Evolutionary conservation across 2,329 filamentous ascomycete species (phyloP), one percentile per base, ranked within the genome.

Genomic region (Aspergillus novofumigatus): DNA sequence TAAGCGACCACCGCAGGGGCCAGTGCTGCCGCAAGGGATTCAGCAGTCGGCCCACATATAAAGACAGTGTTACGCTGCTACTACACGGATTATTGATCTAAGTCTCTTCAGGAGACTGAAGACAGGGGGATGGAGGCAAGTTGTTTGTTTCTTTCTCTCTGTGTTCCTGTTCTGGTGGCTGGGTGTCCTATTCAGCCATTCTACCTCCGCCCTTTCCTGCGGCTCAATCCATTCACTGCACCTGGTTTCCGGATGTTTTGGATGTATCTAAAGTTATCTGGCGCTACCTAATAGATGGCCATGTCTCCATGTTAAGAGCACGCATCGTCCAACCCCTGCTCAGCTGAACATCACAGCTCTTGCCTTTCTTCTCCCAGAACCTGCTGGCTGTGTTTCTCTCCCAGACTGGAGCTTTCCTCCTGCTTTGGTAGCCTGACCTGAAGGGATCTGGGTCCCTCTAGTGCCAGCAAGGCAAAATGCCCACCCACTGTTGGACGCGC

Each of bases 401-500:
- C 47, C 11, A 26, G 25, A 23, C 32, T 1, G 20, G 8, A 4
- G n/a, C 17, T n/a, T 6, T 48, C 47, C 49, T 55, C 42, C n/a
- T 54, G n/a, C 41, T 38, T 23, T 3, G 56, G 62, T 35, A 68
- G 52, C 23, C 61, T 55, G 4, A 38, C 52, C 20, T 61, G 62
- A 10, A 73, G 59, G 3, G 59, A 67, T 11, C 44, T 53, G 4
- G 69, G 65, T 7, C 72, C 73, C 32, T 73, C 59, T 55, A 77
- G 56, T 7, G 75, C 75, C 58, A 78, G 61, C 35, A 77, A 55
- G 0, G 75, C 73, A 67, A 78, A 78, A 57, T 78, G 74, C 1
- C 73, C 74, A 26, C 75, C 77, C 2, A 77, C 74, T 3, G 75
- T 76, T 25, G 75, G 77, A 20, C 76, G 70, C 20, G 74, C 75